These are phyloP conservation scores for Sarocladiaceae sp. DNA, from an alignment of 2,329 filamentous ascomycete species.

Conservation along the genomic window DNA sequence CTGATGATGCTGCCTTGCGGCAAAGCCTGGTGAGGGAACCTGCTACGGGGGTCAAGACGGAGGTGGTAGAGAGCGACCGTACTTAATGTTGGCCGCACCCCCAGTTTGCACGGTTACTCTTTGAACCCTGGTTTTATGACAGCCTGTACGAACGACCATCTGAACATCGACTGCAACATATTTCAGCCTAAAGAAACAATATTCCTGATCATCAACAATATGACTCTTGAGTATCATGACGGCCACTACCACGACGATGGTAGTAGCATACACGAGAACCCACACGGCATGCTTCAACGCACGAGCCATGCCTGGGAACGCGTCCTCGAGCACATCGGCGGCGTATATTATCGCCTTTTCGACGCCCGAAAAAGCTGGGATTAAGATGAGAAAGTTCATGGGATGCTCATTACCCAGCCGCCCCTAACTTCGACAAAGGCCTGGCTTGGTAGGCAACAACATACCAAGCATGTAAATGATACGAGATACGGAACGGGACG, in stretches of 20 bases:
- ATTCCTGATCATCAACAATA: neutral
- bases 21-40: neutral
- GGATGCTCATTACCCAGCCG: too few species aligned
- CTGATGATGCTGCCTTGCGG: constrained; percentile 7
- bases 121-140: too few species aligned
- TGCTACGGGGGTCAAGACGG: neutral
- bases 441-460: too few species aligned
- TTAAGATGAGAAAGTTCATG: too few species aligned
- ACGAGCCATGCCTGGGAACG: constrained; percentile 34
- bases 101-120: too few species aligned
- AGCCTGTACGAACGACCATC: too few species aligned
- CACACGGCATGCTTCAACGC: constrained; percentile 23
- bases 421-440: too few species aligned
- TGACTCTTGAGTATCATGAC: constrained; percentile 24
- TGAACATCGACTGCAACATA: too few species aligned
- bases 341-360: constrained; percentile 23
- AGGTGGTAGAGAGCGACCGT: neutral
- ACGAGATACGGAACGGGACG: neutral
- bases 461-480: neutral
- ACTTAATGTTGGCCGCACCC: neutral
- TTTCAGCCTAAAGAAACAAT: too few species aligned
- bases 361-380: constrained; percentile 22
- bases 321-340: constrained; percentile 34
- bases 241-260: constrained; percentile 23
- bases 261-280: constrained; percentile 10